A percentile compares a stretch with the other conserved stretches of the same genome.
These are phyloP conservation scores for Zelonia costaricensis DNA, from an alignment of 208 protist genomes.

Conservation along the genomic window DNA sequence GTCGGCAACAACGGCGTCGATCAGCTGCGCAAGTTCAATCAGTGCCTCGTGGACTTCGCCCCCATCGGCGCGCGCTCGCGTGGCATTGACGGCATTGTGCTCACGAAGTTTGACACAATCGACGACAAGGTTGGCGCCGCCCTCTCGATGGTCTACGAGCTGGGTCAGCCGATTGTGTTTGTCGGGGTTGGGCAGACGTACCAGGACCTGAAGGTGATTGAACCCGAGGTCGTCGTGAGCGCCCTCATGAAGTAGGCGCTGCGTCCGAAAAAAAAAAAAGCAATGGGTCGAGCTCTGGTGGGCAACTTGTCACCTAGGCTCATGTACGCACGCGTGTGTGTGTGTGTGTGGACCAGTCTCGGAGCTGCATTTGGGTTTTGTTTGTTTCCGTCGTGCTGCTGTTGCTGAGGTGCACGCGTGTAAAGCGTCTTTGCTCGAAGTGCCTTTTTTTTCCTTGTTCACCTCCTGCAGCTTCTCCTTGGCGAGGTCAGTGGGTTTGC, in stretches of 20 bases:
- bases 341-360: background rate
- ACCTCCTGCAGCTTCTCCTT: too few relatives aligned
- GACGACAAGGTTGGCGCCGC: conserved; percentile 99
- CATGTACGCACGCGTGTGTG: background rate
- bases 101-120: conserved; percentile 99
- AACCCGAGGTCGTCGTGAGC: conserved; percentile 95
- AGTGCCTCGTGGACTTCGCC: conserved; percentile 93
- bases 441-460: too few relatives aligned
- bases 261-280: background rate
- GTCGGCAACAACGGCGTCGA: conserved; percentile 99
- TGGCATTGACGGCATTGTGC: conserved; percentile 99
- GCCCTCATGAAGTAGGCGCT: conserved; percentile 88
- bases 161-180: conserved; percentile 99
- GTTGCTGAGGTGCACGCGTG: too few relatives aligned
- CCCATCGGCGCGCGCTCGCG: conserved; percentile 72
- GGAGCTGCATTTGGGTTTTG: background rate
- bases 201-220: conserved; percentile 96
- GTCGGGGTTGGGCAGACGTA: conserved; percentile 99
- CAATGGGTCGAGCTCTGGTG: background rate
- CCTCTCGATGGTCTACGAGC: conserved; percentile 99
- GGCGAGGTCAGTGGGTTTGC: too few relatives aligned
- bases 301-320: background rate
- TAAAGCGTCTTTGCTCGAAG: too few relatives aligned
- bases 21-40: conserved; percentile 98
- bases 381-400: background rate